Evolutionary conservation across 1,284 basidiomycete genomes (phyloP).

Genomic region (Pterulicium gracile): DNA sequence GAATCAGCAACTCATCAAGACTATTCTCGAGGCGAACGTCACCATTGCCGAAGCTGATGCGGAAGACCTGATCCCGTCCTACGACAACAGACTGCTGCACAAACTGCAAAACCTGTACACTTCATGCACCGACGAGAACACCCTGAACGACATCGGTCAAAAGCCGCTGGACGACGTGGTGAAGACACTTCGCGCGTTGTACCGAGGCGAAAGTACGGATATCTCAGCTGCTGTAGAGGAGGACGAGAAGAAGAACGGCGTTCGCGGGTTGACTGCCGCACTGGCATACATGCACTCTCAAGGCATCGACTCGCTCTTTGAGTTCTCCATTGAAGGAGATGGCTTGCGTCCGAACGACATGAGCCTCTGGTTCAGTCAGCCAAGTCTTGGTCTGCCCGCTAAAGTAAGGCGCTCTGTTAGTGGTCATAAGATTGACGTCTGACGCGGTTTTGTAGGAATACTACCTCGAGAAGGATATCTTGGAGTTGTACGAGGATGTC

Average conservation of each 20-base stretch:
- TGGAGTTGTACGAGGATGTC: conserved; percentile 63
- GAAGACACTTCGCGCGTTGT: conserved; percentile 45
- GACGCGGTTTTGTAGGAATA: conserved; percentile 54
- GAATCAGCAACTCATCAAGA: conserved; percentile 55
- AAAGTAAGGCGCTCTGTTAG: conserved; percentile 38
- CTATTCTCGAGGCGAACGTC: conserved; percentile 38
- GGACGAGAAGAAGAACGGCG: conserved; percentile 21
- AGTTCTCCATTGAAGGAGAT: conserved; percentile 79
- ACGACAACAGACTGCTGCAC: conserved; percentile 59
- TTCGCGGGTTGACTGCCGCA: conserved; percentile 59
- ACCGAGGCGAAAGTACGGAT: conserved; percentile 37
- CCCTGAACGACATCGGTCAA: conserved; percentile 51
- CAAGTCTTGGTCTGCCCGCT: conserved; percentile 77
- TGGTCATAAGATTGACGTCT: not conserved
- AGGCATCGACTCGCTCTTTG: conserved; percentile 72
- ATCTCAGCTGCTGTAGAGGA: conserved; percentile 16
- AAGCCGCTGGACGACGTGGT: conserved; percentile 51
- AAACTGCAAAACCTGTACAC: conserved; percentile 78
- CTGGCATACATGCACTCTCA: conserved; percentile 82
- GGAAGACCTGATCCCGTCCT: conserved; percentile 19
- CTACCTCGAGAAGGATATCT: conserved; percentile 70
- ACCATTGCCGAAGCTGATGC: conserved; percentile 10
- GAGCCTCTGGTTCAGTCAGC: conserved; percentile 81
- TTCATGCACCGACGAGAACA: conserved; percentile 74
- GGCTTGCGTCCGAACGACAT: conserved; percentile 85